Evolutionary conservation across 2,329 filamentous ascomycete genomes (phyloP).

Genomic region (Cyphellophora europaea): DNA sequence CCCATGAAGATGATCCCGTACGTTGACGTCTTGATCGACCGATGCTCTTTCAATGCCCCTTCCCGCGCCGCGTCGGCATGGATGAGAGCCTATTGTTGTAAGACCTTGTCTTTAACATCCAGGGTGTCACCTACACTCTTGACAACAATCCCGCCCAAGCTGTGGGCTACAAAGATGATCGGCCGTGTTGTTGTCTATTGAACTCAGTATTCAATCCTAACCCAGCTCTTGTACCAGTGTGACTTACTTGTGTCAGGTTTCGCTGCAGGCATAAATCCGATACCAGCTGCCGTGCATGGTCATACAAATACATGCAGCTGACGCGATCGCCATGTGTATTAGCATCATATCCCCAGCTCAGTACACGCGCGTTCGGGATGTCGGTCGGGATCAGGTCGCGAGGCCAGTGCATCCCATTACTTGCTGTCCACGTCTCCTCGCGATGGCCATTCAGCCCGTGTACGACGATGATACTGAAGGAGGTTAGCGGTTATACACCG

Average conservation of each 20-base stretch:
- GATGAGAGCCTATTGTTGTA: constrained; percentile 3
- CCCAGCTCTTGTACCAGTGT: too few relatives aligned
- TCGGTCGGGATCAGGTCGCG: constrained; percentile 22
- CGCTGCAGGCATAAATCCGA: neutral
- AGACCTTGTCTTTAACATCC: constrained; percentile 4
- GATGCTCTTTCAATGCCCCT: neutral
- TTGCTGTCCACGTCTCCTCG: constrained; percentile 19
- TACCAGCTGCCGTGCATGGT: neutral
- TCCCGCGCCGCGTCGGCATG: constrained; percentile 1
- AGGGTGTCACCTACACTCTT: constrained; percentile 7
- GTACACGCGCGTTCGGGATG: constrained; percentile 39
- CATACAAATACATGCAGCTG: neutral
- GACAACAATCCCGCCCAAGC: constrained; percentile 11
- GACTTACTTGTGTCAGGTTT: neutral
- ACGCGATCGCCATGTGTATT: constrained; percentile 27
- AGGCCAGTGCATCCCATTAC: constrained; percentile 19
- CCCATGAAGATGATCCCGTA: constrained; percentile 12
- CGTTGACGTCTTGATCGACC: constrained; percentile 4
- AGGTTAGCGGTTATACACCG: neutral
- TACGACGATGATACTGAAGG: constrained; percentile 20
- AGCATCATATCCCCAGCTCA: constrained; percentile 68
- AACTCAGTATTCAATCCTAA: too few relatives aligned
- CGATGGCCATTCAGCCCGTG: constrained; percentile 22
- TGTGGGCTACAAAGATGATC: constrained; percentile 10
- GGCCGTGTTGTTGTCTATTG: constrained; percentile 4